Evolutionary conservation across 495 filamentous ascomycete genomes (phyloP), one percentile per base, ranked within the genome.

Genomic region (Filosporella fistucella): DNA sequence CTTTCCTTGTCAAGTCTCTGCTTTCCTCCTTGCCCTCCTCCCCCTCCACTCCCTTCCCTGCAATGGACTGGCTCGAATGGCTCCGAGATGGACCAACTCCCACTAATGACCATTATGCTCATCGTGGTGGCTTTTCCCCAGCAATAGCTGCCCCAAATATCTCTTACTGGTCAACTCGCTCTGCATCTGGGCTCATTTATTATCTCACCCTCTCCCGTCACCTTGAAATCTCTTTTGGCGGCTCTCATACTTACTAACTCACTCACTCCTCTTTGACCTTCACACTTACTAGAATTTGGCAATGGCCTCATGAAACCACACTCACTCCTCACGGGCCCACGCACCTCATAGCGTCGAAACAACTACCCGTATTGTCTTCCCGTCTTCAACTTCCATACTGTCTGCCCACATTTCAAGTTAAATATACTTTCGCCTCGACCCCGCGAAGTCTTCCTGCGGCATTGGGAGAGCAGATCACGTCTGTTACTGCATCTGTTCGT

Each of bases 341-440:
- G 50, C 50, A 47, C 43, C 50, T 47, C 50, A 53, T 21, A 53
- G 50, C 50, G 50, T 53, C 38, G 44, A 53, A 43, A 42, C 37
- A 47, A 32, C 42, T 39, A 11, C 22, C 11, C 28, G 8, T 21
- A 20, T 38, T 8, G 14, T 38, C 26, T 16, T 17, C 26, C 25
- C 17, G 13, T 4, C 36, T 13, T 3, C 17, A 2, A 18, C 22
- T 18, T 29, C 18, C 33, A 14, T 10, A 29, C 23, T 14, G 17
- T 28, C 44, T 20, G 38, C 28, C 38, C 47, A 39, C 23, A 41
- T 16, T 9, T 50, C 18, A 32, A 26, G 7, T 41, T 18, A 16
- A n/a, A n/a, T n/a, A n/a, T n/a, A n/a, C n/a, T n/a, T n/a, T n/a
- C n/a, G n/a, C n/a, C n/a, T n/a, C n/a, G n/a, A n/a, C n/a, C n/a